Percentiles rank a stretch among this genome's conserved stretches.
phyloP scores from a whole-genome alignment of 2,329 filamentous ascomycete genomes.

The Coniochaeta sp. region DNA sequence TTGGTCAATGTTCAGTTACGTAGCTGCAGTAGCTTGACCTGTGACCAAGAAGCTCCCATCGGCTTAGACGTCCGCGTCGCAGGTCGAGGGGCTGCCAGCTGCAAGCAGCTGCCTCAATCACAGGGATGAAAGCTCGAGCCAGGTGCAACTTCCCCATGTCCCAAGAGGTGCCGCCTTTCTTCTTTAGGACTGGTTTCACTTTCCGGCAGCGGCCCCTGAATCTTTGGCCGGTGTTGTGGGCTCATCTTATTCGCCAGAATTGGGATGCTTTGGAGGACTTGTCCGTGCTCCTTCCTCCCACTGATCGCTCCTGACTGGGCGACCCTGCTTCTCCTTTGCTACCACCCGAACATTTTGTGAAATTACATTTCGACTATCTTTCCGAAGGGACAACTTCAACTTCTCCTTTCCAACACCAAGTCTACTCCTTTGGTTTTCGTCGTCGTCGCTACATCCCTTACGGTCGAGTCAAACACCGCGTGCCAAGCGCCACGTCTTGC shows the following conservation, averaged over 20 bases:
- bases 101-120: too few species aligned
- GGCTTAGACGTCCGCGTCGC: neutral
- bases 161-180: slow-evolving; percentile 4
- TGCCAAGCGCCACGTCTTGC: neutral
- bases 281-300: slow-evolving; percentile 8
- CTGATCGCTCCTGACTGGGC: slow-evolving; percentile 1
- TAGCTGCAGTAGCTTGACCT: neutral
- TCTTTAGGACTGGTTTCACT: slow-evolving; percentile 4
- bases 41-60: neutral
- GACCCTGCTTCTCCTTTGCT: slow-evolving; percentile 5
- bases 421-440: neutral
- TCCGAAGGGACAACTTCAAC: neutral
- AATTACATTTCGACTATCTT: slow-evolving; percentile 23
- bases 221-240: slow-evolving; percentile 4
- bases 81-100: neutral
- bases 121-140: slow-evolving; percentile 1
- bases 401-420: neutral
- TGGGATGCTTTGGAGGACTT: slow-evolving; percentile 4
- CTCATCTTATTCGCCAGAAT: slow-evolving; percentile 3
- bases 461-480: neutral
- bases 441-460: neutral
- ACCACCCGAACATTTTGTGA: slow-evolving; percentile 29
- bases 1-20: neutral
- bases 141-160: slow-evolving; percentile 4
- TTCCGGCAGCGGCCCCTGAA: slow-evolving; percentile 14